phyloP scores from a whole-genome alignment of 106 monocot species.

The Posidonia australis region DNA sequence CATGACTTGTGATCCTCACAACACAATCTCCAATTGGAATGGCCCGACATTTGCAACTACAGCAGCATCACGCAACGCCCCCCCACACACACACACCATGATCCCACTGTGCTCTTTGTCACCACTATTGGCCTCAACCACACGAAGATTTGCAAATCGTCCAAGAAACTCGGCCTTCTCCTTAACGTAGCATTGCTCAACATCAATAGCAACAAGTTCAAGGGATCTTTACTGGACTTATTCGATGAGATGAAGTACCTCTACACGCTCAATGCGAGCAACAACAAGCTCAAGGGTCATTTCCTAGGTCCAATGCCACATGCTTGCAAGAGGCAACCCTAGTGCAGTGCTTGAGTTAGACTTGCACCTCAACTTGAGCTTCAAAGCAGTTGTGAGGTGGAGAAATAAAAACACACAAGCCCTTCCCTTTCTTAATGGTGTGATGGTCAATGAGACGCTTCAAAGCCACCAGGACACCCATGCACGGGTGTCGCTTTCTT shows the following conservation, averaged over 20 bases:
- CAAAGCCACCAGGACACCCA: too few relatives aligned
- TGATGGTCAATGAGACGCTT: too few relatives aligned
- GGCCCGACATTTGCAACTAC: neutral
- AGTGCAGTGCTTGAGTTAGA: too few relatives aligned
- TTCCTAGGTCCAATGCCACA: too few relatives aligned
- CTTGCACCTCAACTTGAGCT: too few relatives aligned
- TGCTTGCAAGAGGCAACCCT: too few relatives aligned
- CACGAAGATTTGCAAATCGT: neutral
- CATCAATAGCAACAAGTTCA: neutral
- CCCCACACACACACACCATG: neutral
- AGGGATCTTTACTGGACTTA: neutral
- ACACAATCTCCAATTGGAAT: neutral
- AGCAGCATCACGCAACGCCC: neutral
- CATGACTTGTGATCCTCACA: neutral
- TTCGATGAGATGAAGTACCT: neutral
- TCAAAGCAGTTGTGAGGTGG: too few relatives aligned
- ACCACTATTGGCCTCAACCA: neutral
- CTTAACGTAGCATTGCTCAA: neutral
- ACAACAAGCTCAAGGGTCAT: neutral
- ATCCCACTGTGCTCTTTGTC: neutral
- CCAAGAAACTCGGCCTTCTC: neutral
- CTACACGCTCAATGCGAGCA: neutral
- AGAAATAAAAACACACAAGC: too few relatives aligned
- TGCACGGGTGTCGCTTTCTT: too few relatives aligned
- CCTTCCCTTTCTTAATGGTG: too few relatives aligned